Conservation (phyloP, 345 rosid genomes). For the Lumnitzera littorea region DNA sequence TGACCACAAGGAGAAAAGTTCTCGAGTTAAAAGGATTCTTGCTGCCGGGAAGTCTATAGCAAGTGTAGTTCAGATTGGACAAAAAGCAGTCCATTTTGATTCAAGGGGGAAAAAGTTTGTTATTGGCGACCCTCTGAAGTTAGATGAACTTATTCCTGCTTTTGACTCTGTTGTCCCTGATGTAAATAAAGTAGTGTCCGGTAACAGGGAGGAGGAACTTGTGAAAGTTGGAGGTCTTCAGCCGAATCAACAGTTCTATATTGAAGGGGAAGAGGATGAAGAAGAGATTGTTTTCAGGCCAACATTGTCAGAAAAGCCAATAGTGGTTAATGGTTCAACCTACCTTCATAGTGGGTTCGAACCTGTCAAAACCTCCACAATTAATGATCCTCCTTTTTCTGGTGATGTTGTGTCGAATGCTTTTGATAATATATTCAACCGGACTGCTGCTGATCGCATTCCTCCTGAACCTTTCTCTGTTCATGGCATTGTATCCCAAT, state of each 20-base stretch:
- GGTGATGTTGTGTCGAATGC: slow-evolving; percentile 30
- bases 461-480: slow-evolving; percentile 30
- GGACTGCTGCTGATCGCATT: slow-evolving; percentile 29
- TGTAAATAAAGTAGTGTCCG: slow-evolving; percentile 24
- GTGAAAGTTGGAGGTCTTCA: slow-evolving; percentile 20
- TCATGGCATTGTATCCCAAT: slow-evolving; percentile 26
- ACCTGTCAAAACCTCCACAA: slow-evolving; percentile 28
- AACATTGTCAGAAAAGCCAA: slow-evolving; percentile 48
- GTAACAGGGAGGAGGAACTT: slow-evolving; percentile 24
- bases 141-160: slow-evolving; percentile 27
- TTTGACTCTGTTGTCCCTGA: slow-evolving; percentile 19
- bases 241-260: slow-evolving; percentile 26
- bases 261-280: slow-evolving; percentile 77
- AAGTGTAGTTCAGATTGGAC: slow-evolving; percentile 50
- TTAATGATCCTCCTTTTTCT: slow-evolving; percentile 30
- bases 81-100: slow-evolving; percentile 56
- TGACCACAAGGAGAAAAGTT: slow-evolving; percentile 56
- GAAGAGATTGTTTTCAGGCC: slow-evolving; percentile 97
- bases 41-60: slow-evolving; percentile 82
- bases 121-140: slow-evolving; percentile 45
- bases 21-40: slow-evolving; percentile 65
- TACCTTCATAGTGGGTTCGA: slow-evolving; percentile 38
- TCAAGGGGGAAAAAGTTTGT: slow-evolving; percentile 64
- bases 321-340: slow-evolving; percentile 31
- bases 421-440: slow-evolving; percentile 33